phyloP scores from a whole-genome alignment of 2,329 filamentous ascomycete genomes.

The Fusarium solani-melongenae region DNA sequence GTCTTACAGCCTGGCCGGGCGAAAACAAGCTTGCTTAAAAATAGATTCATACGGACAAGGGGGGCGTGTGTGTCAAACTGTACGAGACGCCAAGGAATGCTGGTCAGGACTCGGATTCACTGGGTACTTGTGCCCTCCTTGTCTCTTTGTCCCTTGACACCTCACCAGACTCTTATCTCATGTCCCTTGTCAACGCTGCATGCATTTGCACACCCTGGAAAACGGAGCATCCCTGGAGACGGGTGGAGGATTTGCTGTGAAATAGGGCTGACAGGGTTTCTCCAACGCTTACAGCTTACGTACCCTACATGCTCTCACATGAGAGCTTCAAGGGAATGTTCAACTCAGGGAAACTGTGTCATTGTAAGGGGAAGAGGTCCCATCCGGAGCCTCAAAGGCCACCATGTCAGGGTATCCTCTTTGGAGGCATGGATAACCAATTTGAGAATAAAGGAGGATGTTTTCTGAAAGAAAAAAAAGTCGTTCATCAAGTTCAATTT shows the following conservation, averaged over 20 bases:
- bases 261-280: background rate
- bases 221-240: background rate
- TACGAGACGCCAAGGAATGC: background rate
- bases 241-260: background rate
- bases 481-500: background rate
- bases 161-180: background rate
- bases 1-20: background rate
- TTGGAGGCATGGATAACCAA: rapidly evolving
- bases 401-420: background rate
- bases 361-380: background rate
- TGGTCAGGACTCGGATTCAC: background rate
- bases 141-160: background rate
- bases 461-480: background rate
- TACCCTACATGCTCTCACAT: background rate
- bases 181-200: background rate
- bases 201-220: background rate
- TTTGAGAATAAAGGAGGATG: background rate
- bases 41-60: background rate
- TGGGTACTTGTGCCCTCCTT: background rate
- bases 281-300: background rate
- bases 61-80: background rate
- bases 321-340: background rate
- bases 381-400: background rate
- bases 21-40: background rate
- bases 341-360: background rate